These are phyloP conservation scores for Leptosphaerulina australis DNA, from an alignment of 2,329 filamentous ascomycete genomes.

Conservation along the genomic window DNA sequence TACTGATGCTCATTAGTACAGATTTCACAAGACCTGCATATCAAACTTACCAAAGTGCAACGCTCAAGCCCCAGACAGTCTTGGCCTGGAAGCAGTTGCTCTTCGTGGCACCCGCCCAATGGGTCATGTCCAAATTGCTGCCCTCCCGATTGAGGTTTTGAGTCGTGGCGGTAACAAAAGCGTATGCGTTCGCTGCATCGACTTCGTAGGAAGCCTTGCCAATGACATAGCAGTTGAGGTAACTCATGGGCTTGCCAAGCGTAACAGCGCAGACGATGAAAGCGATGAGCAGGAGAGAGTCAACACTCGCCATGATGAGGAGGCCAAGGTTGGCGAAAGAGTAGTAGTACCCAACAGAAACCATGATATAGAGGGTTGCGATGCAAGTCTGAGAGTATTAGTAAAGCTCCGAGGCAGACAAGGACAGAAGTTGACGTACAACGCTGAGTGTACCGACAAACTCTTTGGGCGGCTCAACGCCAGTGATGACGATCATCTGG, in stretches of 20 bases:
- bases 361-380: constrained; percentile 73
- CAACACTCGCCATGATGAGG: constrained; percentile 71
- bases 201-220: constrained; percentile 54
- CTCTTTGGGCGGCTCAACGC: constrained; percentile 70
- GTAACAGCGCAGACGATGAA: constrained; percentile 77
- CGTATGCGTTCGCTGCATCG: constrained; percentile 57
- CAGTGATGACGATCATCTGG: constrained; percentile 70
- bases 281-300: constrained; percentile 74
- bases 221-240: constrained; percentile 71
- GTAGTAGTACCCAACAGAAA: constrained; percentile 77
- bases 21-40: too few species aligned
- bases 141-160: constrained; percentile 59
- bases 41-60: constrained; percentile 74
- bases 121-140: constrained; percentile 56
- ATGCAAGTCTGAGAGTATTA: constrained; percentile 68
- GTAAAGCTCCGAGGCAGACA: not conserved
- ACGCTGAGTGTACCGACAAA: constrained; percentile 80
- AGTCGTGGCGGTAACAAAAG: constrained; percentile 60
- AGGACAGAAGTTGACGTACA: constrained; percentile 63
- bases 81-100: constrained; percentile 82
- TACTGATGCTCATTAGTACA: constrained; percentile 37
- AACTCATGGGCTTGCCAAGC: constrained; percentile 79
- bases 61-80: constrained; percentile 83
- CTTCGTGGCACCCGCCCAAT: constrained; percentile 66
- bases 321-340: constrained; percentile 79